Conservation (phyloP, 2,329 filamentous ascomycete species). For the Curvularia lunata region DNA sequence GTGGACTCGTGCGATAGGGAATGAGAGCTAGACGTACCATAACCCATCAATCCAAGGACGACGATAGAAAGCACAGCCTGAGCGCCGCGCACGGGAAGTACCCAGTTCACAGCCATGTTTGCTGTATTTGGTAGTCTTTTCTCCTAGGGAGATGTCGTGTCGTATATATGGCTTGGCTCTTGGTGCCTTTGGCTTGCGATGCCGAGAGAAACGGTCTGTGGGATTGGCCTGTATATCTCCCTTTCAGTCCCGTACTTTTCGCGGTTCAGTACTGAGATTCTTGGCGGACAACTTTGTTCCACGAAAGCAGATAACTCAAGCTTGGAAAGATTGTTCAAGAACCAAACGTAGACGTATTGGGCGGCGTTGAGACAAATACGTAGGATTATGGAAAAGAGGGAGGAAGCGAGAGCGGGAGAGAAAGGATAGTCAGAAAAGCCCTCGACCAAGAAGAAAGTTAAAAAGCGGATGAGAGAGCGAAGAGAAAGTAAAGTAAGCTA, state of each 20-base stretch:
- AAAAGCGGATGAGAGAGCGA: neutral
- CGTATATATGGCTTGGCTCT: neutral
- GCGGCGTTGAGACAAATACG: neutral
- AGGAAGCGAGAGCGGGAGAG: neutral
- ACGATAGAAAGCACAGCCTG: constrained; percentile 74
- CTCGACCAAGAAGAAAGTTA: neutral
- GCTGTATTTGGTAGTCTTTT: neutral
- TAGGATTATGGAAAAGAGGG: neutral
- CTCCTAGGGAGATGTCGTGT: neutral
- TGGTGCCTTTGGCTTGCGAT: neutral
- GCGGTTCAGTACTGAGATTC: neutral
- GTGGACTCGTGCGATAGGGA: neutral
- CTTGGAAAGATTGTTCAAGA: too few relatives aligned
- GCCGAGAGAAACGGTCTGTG: neutral
- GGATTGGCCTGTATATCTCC: neutral
- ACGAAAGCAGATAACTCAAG: neutral
- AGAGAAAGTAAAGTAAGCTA: neutral
- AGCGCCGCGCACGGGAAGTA: constrained; percentile 68
- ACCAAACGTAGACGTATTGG: too few relatives aligned
- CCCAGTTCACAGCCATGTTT: constrained; percentile 61
- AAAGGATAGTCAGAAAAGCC: neutral
- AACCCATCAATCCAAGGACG: constrained; percentile 75
- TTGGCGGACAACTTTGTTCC: neutral
- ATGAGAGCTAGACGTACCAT: constrained; percentile 58
- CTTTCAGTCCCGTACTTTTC: too few relatives aligned